A percentile compares a stretch with the other conserved stretches of the same genome.
Evolutionary conservation across 768 basidiomycete species (phyloP).

Genomic region (Suillus plorans): DNA sequence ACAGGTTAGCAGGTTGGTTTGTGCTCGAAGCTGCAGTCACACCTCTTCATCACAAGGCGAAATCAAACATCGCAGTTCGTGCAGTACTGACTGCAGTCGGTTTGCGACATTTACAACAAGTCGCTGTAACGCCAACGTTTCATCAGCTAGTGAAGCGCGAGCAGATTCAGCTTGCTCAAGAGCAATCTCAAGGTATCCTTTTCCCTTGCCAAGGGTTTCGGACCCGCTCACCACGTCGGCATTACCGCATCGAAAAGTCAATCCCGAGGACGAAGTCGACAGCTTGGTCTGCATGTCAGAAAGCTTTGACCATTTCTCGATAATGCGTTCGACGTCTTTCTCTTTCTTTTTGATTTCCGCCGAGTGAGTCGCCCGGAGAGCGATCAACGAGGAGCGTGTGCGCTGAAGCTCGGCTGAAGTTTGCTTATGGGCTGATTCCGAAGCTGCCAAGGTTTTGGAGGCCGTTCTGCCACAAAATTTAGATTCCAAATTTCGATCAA

Average conservation of each 20-base stretch:
- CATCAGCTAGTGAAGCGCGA: conserved; percentile 57
- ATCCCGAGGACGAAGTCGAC: conserved; percentile 45
- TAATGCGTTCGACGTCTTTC: conserved; percentile 71
- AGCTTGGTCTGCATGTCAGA: conserved; percentile 67
- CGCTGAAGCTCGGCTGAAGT: conserved; percentile 70
- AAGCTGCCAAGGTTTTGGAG: conserved; percentile 51
- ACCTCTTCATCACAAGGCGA: conserved; percentile 51
- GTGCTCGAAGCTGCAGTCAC: conserved; percentile 16
- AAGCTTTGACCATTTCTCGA: conserved; percentile 74
- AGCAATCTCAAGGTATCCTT: conserved; percentile 60
- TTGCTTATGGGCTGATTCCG: conserved; percentile 69
- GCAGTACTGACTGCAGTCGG: conserved; percentile 56
- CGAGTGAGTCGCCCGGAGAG: conserved; percentile 64
- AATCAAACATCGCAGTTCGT: conserved; percentile 42
- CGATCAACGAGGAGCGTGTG: conserved; percentile 65
- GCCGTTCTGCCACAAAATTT: conserved; percentile 40
- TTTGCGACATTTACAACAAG: conserved; percentile 64
- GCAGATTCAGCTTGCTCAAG: conserved; percentile 74
- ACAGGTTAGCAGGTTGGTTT: conserved; percentile 10
- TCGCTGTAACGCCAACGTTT: conserved; percentile 61
- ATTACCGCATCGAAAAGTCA: conserved; percentile 52
- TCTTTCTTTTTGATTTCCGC: conserved; percentile 80
- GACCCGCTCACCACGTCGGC: conserved; percentile 45
- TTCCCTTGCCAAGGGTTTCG: conserved; percentile 48
- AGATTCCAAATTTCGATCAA: neutral